Percentiles rank a stretch among this genome's conserved stretches.
Evolutionary conservation across 208 protist genomes (phyloP).

Genomic region (Trypanosoma vivax): DNA sequence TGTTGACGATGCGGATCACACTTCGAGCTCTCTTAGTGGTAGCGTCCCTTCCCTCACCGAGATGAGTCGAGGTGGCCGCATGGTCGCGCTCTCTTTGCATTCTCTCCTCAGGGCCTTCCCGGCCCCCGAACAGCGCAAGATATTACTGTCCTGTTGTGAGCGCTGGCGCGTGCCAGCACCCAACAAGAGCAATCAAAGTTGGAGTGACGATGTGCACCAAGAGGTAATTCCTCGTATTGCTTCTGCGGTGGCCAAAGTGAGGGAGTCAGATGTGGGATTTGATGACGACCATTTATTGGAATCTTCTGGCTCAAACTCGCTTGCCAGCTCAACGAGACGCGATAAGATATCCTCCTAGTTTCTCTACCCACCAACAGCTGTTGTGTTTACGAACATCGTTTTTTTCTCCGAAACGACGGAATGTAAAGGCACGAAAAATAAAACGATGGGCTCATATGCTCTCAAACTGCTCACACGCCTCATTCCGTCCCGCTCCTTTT

Average conservation of each 20-base stretch:
- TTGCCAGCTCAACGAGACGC: no score
- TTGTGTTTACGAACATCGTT: no score
- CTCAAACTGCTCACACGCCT: no score
- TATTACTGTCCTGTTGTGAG: not conserved
- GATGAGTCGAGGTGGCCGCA: not conserved
- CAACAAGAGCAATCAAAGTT: not conserved
- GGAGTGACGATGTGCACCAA: not conserved
- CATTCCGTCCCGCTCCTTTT: no score
- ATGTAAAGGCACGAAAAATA: no score
- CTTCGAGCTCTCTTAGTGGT: not conserved
- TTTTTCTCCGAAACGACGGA: no score
- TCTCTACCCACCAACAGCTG: no score
- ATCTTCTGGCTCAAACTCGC: no score
- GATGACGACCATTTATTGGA: no score
- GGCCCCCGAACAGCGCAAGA: not conserved
- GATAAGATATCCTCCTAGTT: no score
- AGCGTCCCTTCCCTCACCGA: not conserved
- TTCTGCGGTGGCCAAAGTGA: not conserved
- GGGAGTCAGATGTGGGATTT: no score
- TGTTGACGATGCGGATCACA: not conserved
- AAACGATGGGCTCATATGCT: no score
- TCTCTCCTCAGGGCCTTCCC: not conserved
- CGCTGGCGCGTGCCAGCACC: not conserved
- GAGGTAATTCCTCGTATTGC: not conserved
- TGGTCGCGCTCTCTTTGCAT: not conserved